These are phyloP conservation scores for Nitzschia sp. DNA, from an alignment of 108 stramenopile genomes.

Conservation along the genomic window DNA sequence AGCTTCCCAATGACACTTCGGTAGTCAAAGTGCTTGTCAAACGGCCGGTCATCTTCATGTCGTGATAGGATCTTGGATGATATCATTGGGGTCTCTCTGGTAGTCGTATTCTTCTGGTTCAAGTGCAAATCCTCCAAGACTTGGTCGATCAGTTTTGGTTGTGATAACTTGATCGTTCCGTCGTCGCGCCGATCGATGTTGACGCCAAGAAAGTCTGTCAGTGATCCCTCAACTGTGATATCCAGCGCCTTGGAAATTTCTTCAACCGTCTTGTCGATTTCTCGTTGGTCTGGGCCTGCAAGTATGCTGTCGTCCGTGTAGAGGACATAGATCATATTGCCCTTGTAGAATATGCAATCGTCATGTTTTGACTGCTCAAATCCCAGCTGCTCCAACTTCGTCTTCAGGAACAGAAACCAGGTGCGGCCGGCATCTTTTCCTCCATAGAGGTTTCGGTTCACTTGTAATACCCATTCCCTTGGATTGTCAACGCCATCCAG, in stretches of 20 bases:
- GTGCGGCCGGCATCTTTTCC: slow-evolving; percentile 41
- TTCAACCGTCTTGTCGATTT: slow-evolving; percentile 27
- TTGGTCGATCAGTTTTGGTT: slow-evolving; percentile 47
- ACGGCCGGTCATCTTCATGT: slow-evolving; percentile 1
- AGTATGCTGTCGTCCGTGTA: slow-evolving; percentile 57
- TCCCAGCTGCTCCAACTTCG: slow-evolving; percentile 21
- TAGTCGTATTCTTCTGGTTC: background rate
- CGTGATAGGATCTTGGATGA: slow-evolving; percentile 1
- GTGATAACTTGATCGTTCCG: slow-evolving; percentile 38
- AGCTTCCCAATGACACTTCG: slow-evolving; percentile 24
- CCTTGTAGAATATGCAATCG: slow-evolving; percentile 56
- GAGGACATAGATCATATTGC: slow-evolving; percentile 36
- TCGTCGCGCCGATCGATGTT: slow-evolving; percentile 27
- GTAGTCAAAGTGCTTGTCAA: slow-evolving; percentile 22
- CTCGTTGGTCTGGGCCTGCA: slow-evolving; percentile 29
- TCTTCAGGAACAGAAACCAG: slow-evolving; percentile 42
- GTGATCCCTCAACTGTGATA: slow-evolving; percentile 42
- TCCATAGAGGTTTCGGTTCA: slow-evolving; percentile 40
- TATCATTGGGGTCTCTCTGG: slow-evolving; percentile 7
- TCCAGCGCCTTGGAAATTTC: slow-evolving; percentile 24
- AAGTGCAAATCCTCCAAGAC: slow-evolving; percentile 28
- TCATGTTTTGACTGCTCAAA: slow-evolving; percentile 45
- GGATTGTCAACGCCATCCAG: background rate
- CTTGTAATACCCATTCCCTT: slow-evolving; percentile 17
- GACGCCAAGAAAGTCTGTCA: slow-evolving; percentile 53